Percentiles rank a stretch among this genome's conserved stretches.
Evolutionary conservation across 495 filamentous ascomycete species (phyloP).

Genomic region (Daldinia concentrica): DNA sequence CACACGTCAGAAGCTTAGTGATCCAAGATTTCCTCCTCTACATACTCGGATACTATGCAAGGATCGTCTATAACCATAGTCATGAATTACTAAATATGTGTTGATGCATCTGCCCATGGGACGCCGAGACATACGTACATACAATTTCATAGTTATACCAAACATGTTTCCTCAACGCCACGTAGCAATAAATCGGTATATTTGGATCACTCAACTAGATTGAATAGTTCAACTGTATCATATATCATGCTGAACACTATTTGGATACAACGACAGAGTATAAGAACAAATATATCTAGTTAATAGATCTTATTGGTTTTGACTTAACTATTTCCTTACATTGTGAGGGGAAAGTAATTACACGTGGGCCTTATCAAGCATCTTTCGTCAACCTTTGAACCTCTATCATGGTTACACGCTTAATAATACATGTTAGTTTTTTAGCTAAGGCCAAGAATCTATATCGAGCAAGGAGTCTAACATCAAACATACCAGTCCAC

Average conservation of each 20-base stretch:
- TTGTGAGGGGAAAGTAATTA: background rate
- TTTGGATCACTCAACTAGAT: background rate
- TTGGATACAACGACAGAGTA: background rate
- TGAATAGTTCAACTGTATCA: background rate
- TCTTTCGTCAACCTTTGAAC: too few species aligned
- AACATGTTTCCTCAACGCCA: background rate
- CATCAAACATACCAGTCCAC: too few species aligned
- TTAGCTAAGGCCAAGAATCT: too few species aligned
- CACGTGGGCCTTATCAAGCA: background rate
- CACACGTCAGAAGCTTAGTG: slow-evolving; percentile 25
- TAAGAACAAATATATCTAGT: background rate
- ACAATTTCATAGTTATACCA: background rate
- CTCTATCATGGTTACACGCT: too few species aligned
- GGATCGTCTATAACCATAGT: background rate
- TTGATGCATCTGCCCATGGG: slow-evolving; percentile 20
- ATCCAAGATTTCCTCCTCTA: slow-evolving; percentile 14
- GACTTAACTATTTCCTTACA: background rate
- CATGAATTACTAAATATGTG: slow-evolving; percentile 19
- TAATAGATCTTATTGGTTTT: background rate
- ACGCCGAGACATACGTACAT: slow-evolving; percentile 5
- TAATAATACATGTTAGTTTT: too few species aligned
- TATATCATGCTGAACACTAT: background rate
- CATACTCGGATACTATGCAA: too few species aligned
- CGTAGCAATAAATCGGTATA: slow-evolving; percentile 4
- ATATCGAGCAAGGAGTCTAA: too few species aligned